Conservation (phyloP, 805 yeast species). For the Wilhelminamyces savonicus region DNA sequence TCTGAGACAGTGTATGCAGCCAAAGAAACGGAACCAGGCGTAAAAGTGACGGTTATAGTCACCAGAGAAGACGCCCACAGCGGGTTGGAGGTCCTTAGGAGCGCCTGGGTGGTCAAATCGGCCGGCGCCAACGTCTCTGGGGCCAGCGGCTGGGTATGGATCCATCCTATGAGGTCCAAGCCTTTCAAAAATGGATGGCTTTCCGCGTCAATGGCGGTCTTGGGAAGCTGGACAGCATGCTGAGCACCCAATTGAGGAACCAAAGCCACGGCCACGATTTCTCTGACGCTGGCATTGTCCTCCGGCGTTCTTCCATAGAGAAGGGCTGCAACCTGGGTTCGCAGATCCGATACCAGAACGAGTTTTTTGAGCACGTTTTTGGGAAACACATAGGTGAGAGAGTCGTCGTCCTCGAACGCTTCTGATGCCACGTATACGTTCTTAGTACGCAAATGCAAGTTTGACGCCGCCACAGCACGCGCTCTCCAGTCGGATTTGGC, state of each 20-base stretch:
- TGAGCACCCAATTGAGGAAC: slow-evolving; percentile 85
- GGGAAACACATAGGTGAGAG: slow-evolving; percentile 72
- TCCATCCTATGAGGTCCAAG: slow-evolving; percentile 83
- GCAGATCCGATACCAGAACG: slow-evolving; percentile 71
- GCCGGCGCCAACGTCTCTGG: slow-evolving; percentile 54
- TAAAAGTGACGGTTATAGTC: slow-evolving; percentile 61
- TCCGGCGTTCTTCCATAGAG: slow-evolving; percentile 74
- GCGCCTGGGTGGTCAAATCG: slow-evolving; percentile 61
- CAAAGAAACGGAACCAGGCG: slow-evolving; percentile 80
- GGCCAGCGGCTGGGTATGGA: slow-evolving; percentile 81
- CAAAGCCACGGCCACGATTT: slow-evolving; percentile 65
- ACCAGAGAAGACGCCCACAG: slow-evolving; percentile 39
- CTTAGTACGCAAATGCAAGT: slow-evolving; percentile 67
- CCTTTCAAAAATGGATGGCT: too few species aligned
- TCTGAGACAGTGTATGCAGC: slow-evolving; percentile 55
- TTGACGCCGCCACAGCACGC: slow-evolving; percentile 73
- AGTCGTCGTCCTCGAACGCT: slow-evolving; percentile 49
- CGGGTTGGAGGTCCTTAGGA: slow-evolving; percentile 26
- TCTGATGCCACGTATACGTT: slow-evolving; percentile 64
- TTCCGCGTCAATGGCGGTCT: too few species aligned
- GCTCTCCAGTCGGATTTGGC: slow-evolving; percentile 90
- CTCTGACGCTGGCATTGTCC: slow-evolving; percentile 70
- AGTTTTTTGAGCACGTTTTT: slow-evolving; percentile 72
- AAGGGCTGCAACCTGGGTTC: slow-evolving; percentile 77
- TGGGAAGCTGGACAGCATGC: slow-evolving; percentile 58